Base-by-base conservation (phyloP, 2,329 filamentous ascomycete genomes). In the Raffaelea arxii region DNA sequence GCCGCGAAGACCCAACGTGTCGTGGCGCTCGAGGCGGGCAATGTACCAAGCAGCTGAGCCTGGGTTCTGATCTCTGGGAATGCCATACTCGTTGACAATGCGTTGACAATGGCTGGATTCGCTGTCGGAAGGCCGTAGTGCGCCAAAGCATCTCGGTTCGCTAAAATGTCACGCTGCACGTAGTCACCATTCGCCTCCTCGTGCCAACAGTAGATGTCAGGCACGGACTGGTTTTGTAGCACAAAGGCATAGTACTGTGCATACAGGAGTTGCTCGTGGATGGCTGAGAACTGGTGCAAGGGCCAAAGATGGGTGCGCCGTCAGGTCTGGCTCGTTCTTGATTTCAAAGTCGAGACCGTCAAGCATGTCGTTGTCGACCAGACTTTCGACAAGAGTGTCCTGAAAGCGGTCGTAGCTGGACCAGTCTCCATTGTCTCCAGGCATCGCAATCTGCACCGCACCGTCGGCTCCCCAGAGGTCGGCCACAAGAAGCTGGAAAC, bases 261-360 rank as follows among this genome's bases (percentile, higher is more conserved):
- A 66, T 67, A 74, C 64, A 69, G n/a, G 52, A 55, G 43, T 65
- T 62, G 38, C 48, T 49, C n/a, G 51, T 23, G 7, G 66, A 61
- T 5, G 69, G 70, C 1, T 68, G 68, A 19, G 59, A 61, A 48
- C 69, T 59, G n/a, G 50, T 49, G 30, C 62, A 30, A 7, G 27
- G 27, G 9, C 21, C 35, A 3, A 43, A 41, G 4, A 48, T 30
- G 27, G 27, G 27, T 4, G 30, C 43, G 32, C 19, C 49, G 16
- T 38, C 10, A 57, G 18, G 46, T 75, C 72, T 0, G 73, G 69
- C 56, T 77, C 73, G 47, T 77, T 77, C 73, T 73, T 77, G 30
- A 74, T 65, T 44, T 77, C 74, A 10, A 70, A 57, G 0, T 70
- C 59, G 0, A 76, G 51, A 0, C 61, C 64, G 1, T 58, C 57